Conservation (phyloP, 768 basidiomycete genomes). For the Clitopilus hobsonii region DNA sequence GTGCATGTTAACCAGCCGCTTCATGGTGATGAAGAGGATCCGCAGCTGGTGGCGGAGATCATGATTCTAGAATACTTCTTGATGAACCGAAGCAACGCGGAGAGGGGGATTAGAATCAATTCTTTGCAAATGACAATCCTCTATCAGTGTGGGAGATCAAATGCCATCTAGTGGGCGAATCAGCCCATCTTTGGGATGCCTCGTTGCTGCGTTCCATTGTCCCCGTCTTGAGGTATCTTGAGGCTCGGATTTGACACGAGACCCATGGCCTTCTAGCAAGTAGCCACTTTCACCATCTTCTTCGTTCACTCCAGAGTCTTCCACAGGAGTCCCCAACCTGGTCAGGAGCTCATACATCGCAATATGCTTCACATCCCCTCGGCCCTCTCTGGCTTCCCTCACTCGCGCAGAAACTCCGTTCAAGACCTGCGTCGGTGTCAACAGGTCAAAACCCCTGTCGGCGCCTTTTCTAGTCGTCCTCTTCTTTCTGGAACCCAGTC, state of each 20-base stretch:
- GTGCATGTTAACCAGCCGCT: too few species aligned
- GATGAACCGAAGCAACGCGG: too few species aligned
- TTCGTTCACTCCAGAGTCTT: not conserved
- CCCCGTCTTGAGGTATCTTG: not conserved
- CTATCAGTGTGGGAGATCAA: too few species aligned
- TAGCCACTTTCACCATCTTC: not conserved
- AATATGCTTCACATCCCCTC: constrained; percentile 7
- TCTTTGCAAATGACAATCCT: too few species aligned
- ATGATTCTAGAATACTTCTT: too few species aligned
- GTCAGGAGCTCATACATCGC: constrained; percentile 26
- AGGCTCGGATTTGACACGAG: not conserved
- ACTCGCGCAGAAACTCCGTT: constrained; percentile 29
- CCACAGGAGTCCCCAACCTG: constrained; percentile 4
- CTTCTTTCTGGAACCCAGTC: constrained; percentile 14
- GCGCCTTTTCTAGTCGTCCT: constrained; percentile 10
- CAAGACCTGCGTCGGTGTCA: constrained; percentile 43
- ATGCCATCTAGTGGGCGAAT: too few species aligned
- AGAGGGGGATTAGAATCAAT: too few species aligned
- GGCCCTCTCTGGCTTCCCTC: constrained; percentile 8
- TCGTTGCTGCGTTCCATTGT: not conserved
- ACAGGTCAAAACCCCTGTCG: constrained; percentile 16
- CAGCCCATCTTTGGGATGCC: not conserved
- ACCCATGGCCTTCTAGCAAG: not conserved
- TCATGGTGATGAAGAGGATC: too few species aligned
- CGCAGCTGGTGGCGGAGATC: too few species aligned